Evolutionary conservation across 441 rosid species (phyloP).

Genomic region (Hypseocharis bilobata): DNA sequence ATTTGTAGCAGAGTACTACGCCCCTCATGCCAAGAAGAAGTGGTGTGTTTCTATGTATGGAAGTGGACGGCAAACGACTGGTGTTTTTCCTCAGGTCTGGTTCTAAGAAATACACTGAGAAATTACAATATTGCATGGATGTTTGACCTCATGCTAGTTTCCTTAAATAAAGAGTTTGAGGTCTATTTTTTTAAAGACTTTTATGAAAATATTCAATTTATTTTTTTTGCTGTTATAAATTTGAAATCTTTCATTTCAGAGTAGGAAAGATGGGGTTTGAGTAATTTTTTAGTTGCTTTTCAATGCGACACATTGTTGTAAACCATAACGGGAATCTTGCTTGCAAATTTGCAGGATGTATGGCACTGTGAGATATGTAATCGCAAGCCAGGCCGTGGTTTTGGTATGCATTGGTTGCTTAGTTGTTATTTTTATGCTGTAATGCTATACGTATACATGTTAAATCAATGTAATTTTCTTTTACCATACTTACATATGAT

Average conservation of each 20-base stretch:
- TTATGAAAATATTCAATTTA: background rate
- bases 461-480: background rate
- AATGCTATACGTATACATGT: background rate
- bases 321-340: conserved; percentile 5
- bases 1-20: conserved; percentile 64
- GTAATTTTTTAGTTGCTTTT: conserved; percentile 1
- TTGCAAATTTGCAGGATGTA: conserved; percentile 60
- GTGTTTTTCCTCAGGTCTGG: conserved; percentile 74
- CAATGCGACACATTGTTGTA: conserved; percentile 8
- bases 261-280: background rate
- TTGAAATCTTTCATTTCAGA: conserved; percentile 1
- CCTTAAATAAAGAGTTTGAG: conserved; percentile 10
- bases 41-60: conserved; percentile 90
- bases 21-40: conserved; percentile 64
- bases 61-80: conserved; percentile 60
- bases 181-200: conserved; percentile 9
- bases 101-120: conserved; percentile 19
- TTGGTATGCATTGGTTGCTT: conserved; percentile 46
- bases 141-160: background rate
- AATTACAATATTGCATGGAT: background rate
- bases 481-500: conserved; percentile 11
- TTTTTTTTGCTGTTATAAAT: background rate
- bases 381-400: conserved; percentile 96
- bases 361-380: conserved; percentile 99
- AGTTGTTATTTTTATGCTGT: background rate